Conservation (phyloP, 2,329 filamentous ascomycete species). For the Blumeria hordei region DNA sequence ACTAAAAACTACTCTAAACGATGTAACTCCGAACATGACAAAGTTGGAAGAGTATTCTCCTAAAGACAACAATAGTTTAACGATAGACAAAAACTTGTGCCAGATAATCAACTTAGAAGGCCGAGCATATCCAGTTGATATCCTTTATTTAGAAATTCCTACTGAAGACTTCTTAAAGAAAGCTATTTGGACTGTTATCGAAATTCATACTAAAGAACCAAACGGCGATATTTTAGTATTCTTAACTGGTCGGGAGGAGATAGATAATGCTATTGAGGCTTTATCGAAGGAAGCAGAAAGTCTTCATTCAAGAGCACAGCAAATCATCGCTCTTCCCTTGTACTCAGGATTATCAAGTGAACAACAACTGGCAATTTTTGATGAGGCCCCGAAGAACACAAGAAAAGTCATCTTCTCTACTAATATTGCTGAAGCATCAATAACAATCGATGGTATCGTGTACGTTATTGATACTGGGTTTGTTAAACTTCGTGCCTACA, state of each 20-base stretch:
- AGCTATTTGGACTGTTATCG: conserved; percentile 60
- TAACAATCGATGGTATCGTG: conserved; percentile 80
- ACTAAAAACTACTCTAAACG: conserved; percentile 5
- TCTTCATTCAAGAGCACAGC: conserved; percentile 31
- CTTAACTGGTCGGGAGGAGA: conserved; percentile 79
- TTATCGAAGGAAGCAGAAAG: conserved; percentile 47
- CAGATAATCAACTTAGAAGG: conserved; percentile 69
- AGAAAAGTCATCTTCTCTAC: conserved; percentile 84
- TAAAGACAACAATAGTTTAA: conserved; percentile 5
- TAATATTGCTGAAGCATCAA: conserved; percentile 88
- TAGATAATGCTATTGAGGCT: conserved; percentile 57
- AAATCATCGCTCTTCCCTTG: conserved; percentile 49
- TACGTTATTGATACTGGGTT: conserved; percentile 82
- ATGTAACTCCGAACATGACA: conserved; percentile 16
- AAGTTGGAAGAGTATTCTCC: conserved; percentile 9
- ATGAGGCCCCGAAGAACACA: conserved; percentile 54
- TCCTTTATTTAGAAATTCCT: conserved; percentile 55
- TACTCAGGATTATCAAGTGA: conserved; percentile 79
- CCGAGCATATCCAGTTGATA: conserved; percentile 69
- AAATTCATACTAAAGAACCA: conserved; percentile 61
- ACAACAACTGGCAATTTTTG: conserved; percentile 88
- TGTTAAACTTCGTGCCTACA: conserved; percentile 71
- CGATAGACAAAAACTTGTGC: conserved; percentile 20
- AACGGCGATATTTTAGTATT: conserved; percentile 82
- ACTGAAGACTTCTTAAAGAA: conserved; percentile 71